These are phyloP conservation scores for Barnettozyma hawaiiensis DNA, from an alignment of 1,139 yeast genomes.

Conservation along the genomic window DNA sequence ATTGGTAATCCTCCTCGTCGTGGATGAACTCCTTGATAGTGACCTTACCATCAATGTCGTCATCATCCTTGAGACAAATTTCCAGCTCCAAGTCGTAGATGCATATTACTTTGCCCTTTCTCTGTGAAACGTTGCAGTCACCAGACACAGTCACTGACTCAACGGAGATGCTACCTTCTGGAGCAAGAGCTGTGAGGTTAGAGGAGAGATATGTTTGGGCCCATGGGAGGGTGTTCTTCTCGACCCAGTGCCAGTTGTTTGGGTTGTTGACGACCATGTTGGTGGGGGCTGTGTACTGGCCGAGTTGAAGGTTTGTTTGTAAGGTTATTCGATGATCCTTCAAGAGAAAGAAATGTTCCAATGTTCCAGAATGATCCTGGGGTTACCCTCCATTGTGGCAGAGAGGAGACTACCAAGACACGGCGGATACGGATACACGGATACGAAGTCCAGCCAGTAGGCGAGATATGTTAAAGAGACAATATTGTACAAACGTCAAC, in stretches of 20 bases:
- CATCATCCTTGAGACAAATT: conserved; percentile 35
- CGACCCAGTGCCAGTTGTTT: conserved; percentile 89
- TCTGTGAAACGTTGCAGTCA: conserved; percentile 76
- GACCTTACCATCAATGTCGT: conserved; percentile 13
- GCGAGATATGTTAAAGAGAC: no score
- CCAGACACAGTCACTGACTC: conserved; percentile 47
- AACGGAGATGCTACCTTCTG: conserved; percentile 34
- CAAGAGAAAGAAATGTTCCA: neutral
- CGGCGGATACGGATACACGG: no score
- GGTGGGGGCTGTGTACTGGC: neutral
- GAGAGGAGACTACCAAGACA: no score
- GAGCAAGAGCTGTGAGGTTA: conserved; percentile 38
- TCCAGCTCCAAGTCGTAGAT: conserved; percentile 59
- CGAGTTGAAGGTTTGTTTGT: neutral
- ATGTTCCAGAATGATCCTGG: neutral
- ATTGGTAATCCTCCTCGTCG: conserved; percentile 63
- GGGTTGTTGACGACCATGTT: conserved; percentile 76
- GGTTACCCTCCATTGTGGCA: neutral
- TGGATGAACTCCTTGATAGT: conserved; percentile 64
- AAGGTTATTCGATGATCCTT: no score
- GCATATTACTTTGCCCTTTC: conserved; percentile 75
- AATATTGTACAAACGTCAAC: neutral
- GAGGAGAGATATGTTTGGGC: conserved; percentile 51
- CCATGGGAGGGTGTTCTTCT: conserved; percentile 76
- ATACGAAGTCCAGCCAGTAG: no score